Evolutionary conservation across 2,329 filamentous ascomycete species (phyloP).

Genomic region (Pezicula radicicola): DNA sequence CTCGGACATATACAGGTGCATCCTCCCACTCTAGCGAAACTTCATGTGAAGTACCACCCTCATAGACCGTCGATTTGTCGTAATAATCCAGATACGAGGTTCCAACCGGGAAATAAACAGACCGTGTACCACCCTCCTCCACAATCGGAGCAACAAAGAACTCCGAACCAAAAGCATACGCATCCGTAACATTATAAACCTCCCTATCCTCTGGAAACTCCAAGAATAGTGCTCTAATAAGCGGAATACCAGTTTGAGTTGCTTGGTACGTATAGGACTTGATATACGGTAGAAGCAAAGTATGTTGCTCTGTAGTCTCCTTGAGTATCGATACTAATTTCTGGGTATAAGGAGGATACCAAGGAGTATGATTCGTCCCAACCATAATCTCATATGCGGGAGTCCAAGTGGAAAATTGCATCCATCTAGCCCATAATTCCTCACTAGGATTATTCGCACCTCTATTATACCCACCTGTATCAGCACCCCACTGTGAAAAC

Average conservation of each 20-base stretch:
- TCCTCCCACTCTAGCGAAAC: slow-evolving; percentile 17
- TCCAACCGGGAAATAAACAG: slow-evolving; percentile 29
- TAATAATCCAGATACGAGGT: slow-evolving; percentile 30
- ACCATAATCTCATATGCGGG: slow-evolving; percentile 34
- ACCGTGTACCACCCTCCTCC: slow-evolving; percentile 19
- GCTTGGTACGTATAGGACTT: slow-evolving; percentile 28
- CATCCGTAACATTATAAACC: slow-evolving; percentile 22
- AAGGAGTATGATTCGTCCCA: slow-evolving; percentile 32
- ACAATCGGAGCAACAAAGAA: slow-evolving; percentile 33
- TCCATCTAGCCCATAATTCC: slow-evolving; percentile 34
- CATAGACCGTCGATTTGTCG: slow-evolving; percentile 24
- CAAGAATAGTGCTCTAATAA: slow-evolving; percentile 32
- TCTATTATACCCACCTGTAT: slow-evolving; percentile 31
- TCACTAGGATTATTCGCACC: slow-evolving; percentile 22
- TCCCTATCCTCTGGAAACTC: slow-evolving; percentile 26
- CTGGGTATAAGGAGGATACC: slow-evolving; percentile 28
- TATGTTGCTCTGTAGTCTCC: slow-evolving; percentile 27
- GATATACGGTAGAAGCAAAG: slow-evolving; percentile 30
- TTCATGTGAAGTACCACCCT: slow-evolving; percentile 17
- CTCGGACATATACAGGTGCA: slow-evolving; percentile 30
- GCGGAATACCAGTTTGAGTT: slow-evolving; percentile 26
- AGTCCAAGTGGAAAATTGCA: slow-evolving; percentile 35
- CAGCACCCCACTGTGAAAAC: slow-evolving; percentile 31
- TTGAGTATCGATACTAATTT: slow-evolving; percentile 27
- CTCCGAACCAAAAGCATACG: slow-evolving; percentile 31